These are phyloP conservation scores for Globisporangium okanoganense DNA, from an alignment of 352 stramenopile genomes.

Conservation along the genomic window DNA sequence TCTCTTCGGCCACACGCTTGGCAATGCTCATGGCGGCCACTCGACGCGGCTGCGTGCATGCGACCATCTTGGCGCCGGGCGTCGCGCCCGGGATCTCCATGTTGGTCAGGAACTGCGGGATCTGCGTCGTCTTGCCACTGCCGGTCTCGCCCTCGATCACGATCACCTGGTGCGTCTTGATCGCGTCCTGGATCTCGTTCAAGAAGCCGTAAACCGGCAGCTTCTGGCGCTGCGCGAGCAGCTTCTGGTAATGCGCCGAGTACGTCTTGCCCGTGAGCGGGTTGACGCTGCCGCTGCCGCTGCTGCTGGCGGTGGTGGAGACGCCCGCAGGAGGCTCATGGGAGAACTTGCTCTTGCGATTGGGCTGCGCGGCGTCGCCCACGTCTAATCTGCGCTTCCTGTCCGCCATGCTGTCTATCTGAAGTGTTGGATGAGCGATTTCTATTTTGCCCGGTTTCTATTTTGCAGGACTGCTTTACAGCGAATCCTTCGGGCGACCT, in stretches of 20 bases:
- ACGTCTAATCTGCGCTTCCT: constrained; percentile 70
- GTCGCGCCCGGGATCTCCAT: constrained; percentile 71
- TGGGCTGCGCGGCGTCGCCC: constrained; percentile 43
- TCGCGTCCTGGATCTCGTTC: constrained; percentile 94
- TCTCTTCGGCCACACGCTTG: constrained; percentile 97
- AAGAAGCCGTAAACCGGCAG: constrained; percentile 97
- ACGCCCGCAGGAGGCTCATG: constrained; percentile 31
- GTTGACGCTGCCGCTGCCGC: constrained; percentile 54
- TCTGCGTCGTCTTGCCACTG: constrained; percentile 96
- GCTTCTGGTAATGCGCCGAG: constrained; percentile 89
- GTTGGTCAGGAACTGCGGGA: constrained; percentile 92
- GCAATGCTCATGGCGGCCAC: constrained; percentile 98
- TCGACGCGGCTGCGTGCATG: constrained; percentile 97
- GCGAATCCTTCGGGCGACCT: constrained; percentile 18
- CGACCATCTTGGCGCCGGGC: constrained; percentile 76
- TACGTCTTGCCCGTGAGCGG: constrained; percentile 89
- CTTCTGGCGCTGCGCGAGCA: constrained; percentile 93
- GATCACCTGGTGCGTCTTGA: constrained; percentile 94
- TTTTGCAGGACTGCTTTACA: constrained; percentile 14
- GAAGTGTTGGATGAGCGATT: background rate
- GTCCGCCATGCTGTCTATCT: constrained; percentile 35
- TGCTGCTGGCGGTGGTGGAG: background rate
- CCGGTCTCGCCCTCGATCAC: constrained; percentile 99
- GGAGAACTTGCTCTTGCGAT: constrained; percentile 81
- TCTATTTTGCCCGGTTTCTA: background rate